Evolutionary conservation across 1,284 basidiomycete genomes (phyloP).

Genomic region (Boletellus sp.): DNA sequence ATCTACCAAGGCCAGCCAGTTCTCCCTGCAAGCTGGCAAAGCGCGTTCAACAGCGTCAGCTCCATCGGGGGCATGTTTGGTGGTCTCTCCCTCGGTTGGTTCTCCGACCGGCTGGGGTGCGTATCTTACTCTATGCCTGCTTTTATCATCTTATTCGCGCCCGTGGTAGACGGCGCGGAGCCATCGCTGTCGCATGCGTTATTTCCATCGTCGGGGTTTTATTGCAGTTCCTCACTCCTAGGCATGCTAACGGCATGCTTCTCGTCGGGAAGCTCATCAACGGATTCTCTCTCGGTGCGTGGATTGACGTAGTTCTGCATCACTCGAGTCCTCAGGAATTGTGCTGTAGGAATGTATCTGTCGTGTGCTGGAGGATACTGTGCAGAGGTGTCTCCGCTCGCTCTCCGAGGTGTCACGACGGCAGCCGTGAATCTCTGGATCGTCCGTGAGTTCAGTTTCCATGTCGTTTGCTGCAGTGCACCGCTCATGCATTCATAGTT

Average conservation of each 20-base stretch:
- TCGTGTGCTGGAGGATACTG: conserved; percentile 27
- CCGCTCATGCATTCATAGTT: conserved; percentile 10
- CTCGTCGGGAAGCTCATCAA: conserved; percentile 30
- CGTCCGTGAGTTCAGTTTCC: conserved; percentile 14
- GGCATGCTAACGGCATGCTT: conserved; percentile 24
- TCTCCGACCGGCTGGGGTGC: conserved; percentile 25
- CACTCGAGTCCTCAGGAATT: not conserved
- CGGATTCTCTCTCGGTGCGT: conserved; percentile 25
- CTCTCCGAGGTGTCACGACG: conserved; percentile 28
- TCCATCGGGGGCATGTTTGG: conserved; percentile 28
- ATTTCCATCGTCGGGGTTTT: conserved; percentile 27
- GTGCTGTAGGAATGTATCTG: conserved; percentile 24
- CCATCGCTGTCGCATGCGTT: conserved; percentile 19
- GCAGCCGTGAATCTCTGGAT: conserved; percentile 31
- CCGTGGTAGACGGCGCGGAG: conserved; percentile 20
- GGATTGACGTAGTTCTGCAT: not conserved
- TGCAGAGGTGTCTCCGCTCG: conserved; percentile 31
- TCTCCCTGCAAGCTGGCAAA: conserved; percentile 31
- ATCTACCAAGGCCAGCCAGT: conserved; percentile 3
- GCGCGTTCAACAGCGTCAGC: conserved; percentile 27
- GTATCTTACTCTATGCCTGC: not conserved
- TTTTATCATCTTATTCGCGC: not conserved
- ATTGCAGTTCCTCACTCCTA: conserved; percentile 26
- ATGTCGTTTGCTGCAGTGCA: rapidly evolving
- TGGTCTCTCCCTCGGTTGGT: conserved; percentile 25